Base-by-base conservation (phyloP, 768 basidiomycete genomes). In the Auriscalpium vulgare region DNA sequence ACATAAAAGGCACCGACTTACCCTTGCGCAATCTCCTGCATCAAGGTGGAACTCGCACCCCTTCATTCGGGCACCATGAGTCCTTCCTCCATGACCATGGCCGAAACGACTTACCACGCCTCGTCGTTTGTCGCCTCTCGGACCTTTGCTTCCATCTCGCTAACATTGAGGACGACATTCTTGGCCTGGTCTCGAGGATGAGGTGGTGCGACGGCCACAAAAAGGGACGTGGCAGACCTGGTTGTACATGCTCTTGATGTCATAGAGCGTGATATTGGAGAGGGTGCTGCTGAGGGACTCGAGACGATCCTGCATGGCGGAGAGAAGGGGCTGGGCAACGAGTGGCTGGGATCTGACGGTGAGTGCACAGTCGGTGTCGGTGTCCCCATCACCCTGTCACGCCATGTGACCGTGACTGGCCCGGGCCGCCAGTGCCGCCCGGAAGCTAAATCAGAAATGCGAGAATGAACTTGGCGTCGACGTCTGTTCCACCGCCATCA, bases 11-110 rank as follows among this genome's bases (percentile, higher is more conserved):
- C 37, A 53, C 17, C 4, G 16, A 76, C 87, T 64, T 62, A 95
- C 95, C 90, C 92, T 79, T 93, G 88, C 11, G 97, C 94, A 62
- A 99, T 98, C 64, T 98, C 94, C 68, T 93, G 90, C 97, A 98
- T 98, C 71, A 98, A 73, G 23, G 94, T 95, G 50, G 95, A 97
- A 67, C 91, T 94, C 57, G 95, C 95, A 16, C 97, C 95, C 95
- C 95, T 97, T 62, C 43, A 37, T 47, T 55, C 43, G 59, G 21
- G 23, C 10, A 6, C 43, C 49, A 37, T 21, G 19, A 43, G 13
- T 52, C n/a, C 17, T 2, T 8, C 13, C 44, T 37, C 19, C n/a
- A 36, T 19, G 29, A 9, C 9, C 21, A 50, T 11, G 6, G 23
- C 35, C 37, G 29, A 8, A 14, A 36, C n/a, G n/a, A 72, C 83